These are phyloP conservation scores for Marvania coccoides DNA, from an alignment of 139 green algal genomes.

Conservation along the genomic window DNA sequence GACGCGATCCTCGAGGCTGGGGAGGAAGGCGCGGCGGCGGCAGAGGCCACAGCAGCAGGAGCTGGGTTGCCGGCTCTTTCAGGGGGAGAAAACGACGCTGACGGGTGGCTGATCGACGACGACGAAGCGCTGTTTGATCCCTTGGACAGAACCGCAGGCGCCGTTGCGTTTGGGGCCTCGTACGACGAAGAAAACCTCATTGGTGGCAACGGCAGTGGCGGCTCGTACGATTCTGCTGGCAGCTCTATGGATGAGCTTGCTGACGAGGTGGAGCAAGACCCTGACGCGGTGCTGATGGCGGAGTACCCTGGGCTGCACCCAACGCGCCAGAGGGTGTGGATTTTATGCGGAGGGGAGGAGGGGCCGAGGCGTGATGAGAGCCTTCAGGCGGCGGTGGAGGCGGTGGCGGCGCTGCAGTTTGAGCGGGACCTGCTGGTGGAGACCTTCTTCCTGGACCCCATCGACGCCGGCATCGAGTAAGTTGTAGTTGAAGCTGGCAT, in stretches of 20 bases:
- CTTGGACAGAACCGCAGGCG: too few relatives aligned
- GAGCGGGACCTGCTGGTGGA: slow-evolving; percentile 18
- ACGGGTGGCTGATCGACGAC: too few relatives aligned
- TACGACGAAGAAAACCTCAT: too few relatives aligned
- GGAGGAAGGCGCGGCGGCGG: background rate
- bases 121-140: too few relatives aligned
- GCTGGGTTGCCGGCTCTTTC: too few relatives aligned
- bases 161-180: too few relatives aligned
- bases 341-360: slow-evolving; percentile 30
- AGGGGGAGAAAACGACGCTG: too few relatives aligned
- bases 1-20: slow-evolving; percentile 5
- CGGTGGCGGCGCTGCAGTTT: background rate
- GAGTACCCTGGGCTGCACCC: background rate
- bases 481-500: background rate
- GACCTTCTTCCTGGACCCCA: slow-evolving; percentile 11
- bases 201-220: too few relatives aligned
- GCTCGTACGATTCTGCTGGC: too few relatives aligned
- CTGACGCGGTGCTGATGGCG: too few relatives aligned
- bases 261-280: too few relatives aligned
- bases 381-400: slow-evolving; percentile 12
- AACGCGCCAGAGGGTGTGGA: slow-evolving; percentile 22
- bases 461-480: background rate
- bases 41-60: background rate
- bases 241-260: too few relatives aligned
- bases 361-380: slow-evolving; percentile 11